A percentile compares a stretch with the other conserved stretches of the same genome.
phyloP scores from a whole-genome alignment of 352 stramenopile species.

The Phytopythium oedochilum region DNA sequence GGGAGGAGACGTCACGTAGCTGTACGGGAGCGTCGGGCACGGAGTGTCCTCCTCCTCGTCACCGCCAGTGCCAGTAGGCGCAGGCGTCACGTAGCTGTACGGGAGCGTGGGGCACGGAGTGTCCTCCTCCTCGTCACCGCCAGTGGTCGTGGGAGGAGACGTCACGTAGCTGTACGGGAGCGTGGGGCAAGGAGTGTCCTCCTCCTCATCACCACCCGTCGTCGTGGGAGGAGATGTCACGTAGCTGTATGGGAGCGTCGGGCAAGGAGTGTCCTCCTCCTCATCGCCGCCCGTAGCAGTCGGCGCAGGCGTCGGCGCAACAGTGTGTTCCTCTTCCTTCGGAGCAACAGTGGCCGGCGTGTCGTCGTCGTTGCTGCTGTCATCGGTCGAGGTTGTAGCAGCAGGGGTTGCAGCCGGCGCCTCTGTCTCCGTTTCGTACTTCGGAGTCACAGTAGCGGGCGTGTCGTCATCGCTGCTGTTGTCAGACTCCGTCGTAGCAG shows the following conservation, averaged over 20 bases:
- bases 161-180: constrained; percentile 26
- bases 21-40: constrained; percentile 26
- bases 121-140: constrained; percentile 11
- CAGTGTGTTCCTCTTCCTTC: neutral
- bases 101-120: constrained; percentile 20
- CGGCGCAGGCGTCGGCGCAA: constrained; percentile 4
- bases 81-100: constrained; percentile 12
- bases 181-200: constrained; percentile 23
- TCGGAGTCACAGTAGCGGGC: neutral
- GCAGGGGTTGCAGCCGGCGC: constrained; percentile 6
- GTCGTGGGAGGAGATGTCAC: neutral
- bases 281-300: neutral
- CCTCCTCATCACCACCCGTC: constrained; percentile 2
- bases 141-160: neutral
- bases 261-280: constrained; percentile 2
- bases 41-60: constrained; percentile 16
- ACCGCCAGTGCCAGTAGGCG: neutral
- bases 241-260: constrained; percentile 8
- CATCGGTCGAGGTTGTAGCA: constrained; percentile 3
- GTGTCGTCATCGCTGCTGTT: neutral
- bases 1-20: constrained; percentile 11
- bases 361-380: constrained; percentile 2
- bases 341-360: neutral
- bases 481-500: constrained; percentile 5
- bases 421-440: neutral